Conservation (phyloP, 129 eudicot genomes). For the Saussurea involucrata region DNA sequence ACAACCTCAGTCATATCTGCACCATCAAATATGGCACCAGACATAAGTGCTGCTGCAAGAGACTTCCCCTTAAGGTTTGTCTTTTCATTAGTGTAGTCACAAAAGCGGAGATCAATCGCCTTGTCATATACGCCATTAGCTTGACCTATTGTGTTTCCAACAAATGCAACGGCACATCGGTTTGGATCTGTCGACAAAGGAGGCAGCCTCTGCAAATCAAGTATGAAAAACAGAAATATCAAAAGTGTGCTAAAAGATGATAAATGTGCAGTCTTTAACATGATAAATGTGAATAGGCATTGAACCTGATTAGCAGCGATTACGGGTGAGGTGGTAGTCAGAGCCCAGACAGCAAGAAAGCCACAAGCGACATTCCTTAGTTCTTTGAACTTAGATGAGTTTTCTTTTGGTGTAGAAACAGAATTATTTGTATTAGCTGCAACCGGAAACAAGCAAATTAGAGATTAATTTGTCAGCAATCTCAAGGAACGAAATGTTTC, state of each 20-base stretch:
- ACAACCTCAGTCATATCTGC: constrained; percentile 98
- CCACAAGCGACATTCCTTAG: constrained; percentile 76
- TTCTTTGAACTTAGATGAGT: constrained; percentile 47
- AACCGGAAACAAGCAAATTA: constrained; percentile 8
- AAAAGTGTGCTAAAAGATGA: neutral
- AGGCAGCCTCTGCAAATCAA: constrained; percentile 74
- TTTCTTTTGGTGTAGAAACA: constrained; percentile 34
- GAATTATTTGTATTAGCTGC: constrained; percentile 44
- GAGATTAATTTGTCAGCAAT: neutral
- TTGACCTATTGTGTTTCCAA: constrained; percentile 97
- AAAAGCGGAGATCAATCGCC: constrained; percentile 88
- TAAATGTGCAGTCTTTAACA: neutral
- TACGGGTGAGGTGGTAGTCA: constrained; percentile 78
- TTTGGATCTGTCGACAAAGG: constrained; percentile 89
- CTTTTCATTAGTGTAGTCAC: constrained; percentile 93
- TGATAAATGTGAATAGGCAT: neutral
- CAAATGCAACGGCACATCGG: constrained; percentile 85
- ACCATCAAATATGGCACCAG: constrained; percentile 95
- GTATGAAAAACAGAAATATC: constrained; percentile 2
- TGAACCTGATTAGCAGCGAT: constrained; percentile 84
- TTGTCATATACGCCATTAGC: constrained; percentile 97
- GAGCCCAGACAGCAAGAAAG: constrained; percentile 81
- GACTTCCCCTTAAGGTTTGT: constrained; percentile 89
- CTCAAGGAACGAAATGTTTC: neutral
- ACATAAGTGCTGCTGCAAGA: constrained; percentile 95